phyloP scores from a whole-genome alignment of 805 yeast genomes.

The Candida pseudofarinosa region DNA sequence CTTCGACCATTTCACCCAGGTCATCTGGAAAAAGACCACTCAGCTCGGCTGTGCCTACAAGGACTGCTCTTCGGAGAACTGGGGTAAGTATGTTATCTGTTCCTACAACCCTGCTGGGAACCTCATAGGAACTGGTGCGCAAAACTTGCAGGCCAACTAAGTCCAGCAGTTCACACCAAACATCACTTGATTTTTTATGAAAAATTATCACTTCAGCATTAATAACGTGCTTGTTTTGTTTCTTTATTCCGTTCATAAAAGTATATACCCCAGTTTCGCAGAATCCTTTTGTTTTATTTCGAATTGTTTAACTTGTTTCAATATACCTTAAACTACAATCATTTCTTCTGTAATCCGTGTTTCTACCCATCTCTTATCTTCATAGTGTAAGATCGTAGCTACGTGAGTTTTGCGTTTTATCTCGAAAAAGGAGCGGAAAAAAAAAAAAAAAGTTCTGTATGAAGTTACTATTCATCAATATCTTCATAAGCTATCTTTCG shows the following conservation, averaged over 20 bases:
- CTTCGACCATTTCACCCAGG: constrained; percentile 69
- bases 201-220: too few species aligned
- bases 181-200: too few species aligned
- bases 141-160: constrained; percentile 9
- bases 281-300: background rate
- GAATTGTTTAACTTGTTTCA: background rate
- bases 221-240: background rate
- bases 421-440: too few species aligned
- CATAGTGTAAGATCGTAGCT: too few species aligned
- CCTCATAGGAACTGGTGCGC: constrained; percentile 38
- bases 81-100: constrained; percentile 65
- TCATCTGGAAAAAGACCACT: constrained; percentile 65
- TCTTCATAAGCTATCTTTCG: background rate
- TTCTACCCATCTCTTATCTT: too few species aligned
- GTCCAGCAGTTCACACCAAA: too few species aligned
- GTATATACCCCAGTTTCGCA: background rate
- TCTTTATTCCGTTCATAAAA: background rate
- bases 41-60: constrained; percentile 70
- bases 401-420: too few species aligned
- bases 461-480: background rate
- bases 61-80: constrained; percentile 44
- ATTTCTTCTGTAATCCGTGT: too few species aligned
- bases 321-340: too few species aligned
- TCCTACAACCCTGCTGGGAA: constrained; percentile 77
- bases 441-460: background rate